Percentiles rank a stretch among this genome's conserved stretches.
These are phyloP conservation scores for Pseudogymnoascus sp. DNA, from an alignment of 2,329 filamentous ascomycete genomes.

Conservation along the genomic window DNA sequence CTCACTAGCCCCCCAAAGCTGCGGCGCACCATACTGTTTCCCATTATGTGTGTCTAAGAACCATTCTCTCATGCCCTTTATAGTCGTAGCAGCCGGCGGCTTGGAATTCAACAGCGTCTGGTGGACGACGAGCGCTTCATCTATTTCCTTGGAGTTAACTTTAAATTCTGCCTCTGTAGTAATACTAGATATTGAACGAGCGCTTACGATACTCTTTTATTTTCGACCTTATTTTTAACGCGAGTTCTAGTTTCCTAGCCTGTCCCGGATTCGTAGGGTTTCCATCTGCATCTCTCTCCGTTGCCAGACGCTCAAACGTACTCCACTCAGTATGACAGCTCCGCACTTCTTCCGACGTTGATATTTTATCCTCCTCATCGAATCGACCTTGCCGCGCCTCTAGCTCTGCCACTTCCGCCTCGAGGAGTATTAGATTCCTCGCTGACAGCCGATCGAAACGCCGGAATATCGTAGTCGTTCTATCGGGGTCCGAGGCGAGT, in stretches of 20 bases:
- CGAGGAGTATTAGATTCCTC: conserved; percentile 11
- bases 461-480: conserved; percentile 10
- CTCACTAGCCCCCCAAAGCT: conserved; percentile 23
- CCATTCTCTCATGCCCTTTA: conserved; percentile 22
- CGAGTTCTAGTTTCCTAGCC: conserved; percentile 16
- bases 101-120: conserved; percentile 17
- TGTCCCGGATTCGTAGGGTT: conserved; percentile 12
- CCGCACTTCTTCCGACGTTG: conserved; percentile 4
- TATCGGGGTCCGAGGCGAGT: conserved; percentile 4
- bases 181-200: too few relatives aligned
- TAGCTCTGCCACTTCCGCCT: conserved; percentile 15
- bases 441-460: conserved; percentile 14
- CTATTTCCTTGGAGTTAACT: conserved; percentile 9
- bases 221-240: conserved; percentile 17
- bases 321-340: conserved; percentile 19
- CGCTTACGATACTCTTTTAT: conserved; percentile 21
- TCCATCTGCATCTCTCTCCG: neutral
- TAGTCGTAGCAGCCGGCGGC: conserved; percentile 17
- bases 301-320: conserved; percentile 14
- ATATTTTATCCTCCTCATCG: conserved; percentile 17
- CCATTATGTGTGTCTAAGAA: conserved; percentile 17
- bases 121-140: conserved; percentile 19
- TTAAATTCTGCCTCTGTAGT: too few relatives aligned
- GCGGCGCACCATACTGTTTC: conserved; percentile 5
- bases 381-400: conserved; percentile 12